phyloP scores from a whole-genome alignment of 2,329 filamentous ascomycete genomes.

The Penicillium sp. region DNA sequence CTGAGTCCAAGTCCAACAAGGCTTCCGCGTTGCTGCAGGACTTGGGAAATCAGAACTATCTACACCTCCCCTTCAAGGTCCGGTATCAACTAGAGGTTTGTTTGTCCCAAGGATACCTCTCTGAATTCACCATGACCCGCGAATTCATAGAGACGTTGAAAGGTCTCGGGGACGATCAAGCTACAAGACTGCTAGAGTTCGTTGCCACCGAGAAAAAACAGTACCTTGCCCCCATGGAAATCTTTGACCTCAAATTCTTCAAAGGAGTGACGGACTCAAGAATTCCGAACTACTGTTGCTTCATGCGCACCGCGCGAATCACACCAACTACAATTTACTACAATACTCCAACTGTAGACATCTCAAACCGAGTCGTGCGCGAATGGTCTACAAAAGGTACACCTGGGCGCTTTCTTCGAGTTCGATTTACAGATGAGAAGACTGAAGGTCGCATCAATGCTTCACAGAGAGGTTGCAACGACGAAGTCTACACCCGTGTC shows the following conservation, averaged over 20 bases:
- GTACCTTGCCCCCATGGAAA: constrained; percentile 60
- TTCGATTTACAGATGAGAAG: constrained; percentile 81
- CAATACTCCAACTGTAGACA: constrained; percentile 68
- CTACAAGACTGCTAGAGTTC: constrained; percentile 63
- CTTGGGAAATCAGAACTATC: constrained; percentile 27
- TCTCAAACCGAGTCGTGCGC: constrained; percentile 77
- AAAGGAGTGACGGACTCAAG: constrained; percentile 44
- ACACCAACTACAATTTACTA: constrained; percentile 79
- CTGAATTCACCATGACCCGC: constrained; percentile 61
- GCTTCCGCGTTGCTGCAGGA: constrained; percentile 29
- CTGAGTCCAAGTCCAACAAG: constrained; percentile 19
- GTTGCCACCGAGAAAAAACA: constrained; percentile 56
- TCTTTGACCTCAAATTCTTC: constrained; percentile 51
- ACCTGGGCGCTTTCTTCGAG: constrained; percentile 72
- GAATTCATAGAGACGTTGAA: constrained; percentile 60
- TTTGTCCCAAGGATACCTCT: constrained; percentile 67
- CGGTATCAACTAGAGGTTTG: constrained; percentile 90
- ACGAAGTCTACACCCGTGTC: constrained; percentile 66
- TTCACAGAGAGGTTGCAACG: constrained; percentile 49
- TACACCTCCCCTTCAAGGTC: constrained; percentile 57
- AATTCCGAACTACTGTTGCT: constrained; percentile 63
- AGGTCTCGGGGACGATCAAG: constrained; percentile 45
- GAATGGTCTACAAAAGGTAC: constrained; percentile 56
- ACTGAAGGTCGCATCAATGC: constrained; percentile 53
- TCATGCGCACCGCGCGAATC: constrained; percentile 66